A percentile compares a stretch with the other conserved stretches of the same genome.
Evolutionary conservation across 768 basidiomycete genomes (phyloP).

Genomic region (Suillus spraguei): DNA sequence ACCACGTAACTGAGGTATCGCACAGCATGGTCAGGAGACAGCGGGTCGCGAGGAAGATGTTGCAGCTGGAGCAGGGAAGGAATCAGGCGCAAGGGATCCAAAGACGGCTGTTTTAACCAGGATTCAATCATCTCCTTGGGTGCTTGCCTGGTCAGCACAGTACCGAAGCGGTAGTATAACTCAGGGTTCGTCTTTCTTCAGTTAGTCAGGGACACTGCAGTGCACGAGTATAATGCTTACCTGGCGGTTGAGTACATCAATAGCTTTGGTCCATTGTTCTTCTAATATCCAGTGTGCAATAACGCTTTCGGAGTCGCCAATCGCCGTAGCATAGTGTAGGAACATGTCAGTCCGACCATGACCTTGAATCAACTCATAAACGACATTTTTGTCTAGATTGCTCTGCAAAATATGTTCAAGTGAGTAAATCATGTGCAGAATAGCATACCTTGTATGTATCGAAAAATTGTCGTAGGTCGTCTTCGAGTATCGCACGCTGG

Average conservation of each 20-base stretch:
- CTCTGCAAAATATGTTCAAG: conserved; percentile 46
- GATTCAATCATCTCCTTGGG: conserved; percentile 92
- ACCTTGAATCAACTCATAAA: conserved; percentile 91
- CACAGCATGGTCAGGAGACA: conserved; percentile 83
- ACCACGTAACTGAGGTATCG: conserved; percentile 87
- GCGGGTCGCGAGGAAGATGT: conserved; percentile 67
- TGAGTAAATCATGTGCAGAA: conserved; percentile 1
- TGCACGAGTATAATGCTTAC: conserved; percentile 41
- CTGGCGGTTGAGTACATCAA: conserved; percentile 90
- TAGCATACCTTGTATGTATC: conserved; percentile 84
- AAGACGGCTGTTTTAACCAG: conserved; percentile 80
- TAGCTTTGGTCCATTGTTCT: conserved; percentile 89
- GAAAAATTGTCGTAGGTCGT: conserved; percentile 91
- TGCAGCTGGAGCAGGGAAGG: conserved; percentile 87
- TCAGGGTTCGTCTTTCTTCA: conserved; percentile 70
- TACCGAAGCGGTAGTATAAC: conserved; percentile 90
- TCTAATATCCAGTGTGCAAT: conserved; percentile 92
- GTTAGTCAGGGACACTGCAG: conserved; percentile 10
- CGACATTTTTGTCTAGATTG: conserved; percentile 81
- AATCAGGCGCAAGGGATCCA: conserved; percentile 85
- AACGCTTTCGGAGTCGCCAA: conserved; percentile 84
- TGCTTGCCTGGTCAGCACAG: conserved; percentile 82
- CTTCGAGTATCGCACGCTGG: conserved; percentile 84
- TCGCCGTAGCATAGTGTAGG: conserved; percentile 80
- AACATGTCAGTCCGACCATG: conserved; percentile 95